A percentile compares a stretch with the other conserved stretches of the same genome.
Conservation (phyloP, 2,329 filamentous ascomycete genomes). For the Pseudophaeomoniella oleicola region DNA sequence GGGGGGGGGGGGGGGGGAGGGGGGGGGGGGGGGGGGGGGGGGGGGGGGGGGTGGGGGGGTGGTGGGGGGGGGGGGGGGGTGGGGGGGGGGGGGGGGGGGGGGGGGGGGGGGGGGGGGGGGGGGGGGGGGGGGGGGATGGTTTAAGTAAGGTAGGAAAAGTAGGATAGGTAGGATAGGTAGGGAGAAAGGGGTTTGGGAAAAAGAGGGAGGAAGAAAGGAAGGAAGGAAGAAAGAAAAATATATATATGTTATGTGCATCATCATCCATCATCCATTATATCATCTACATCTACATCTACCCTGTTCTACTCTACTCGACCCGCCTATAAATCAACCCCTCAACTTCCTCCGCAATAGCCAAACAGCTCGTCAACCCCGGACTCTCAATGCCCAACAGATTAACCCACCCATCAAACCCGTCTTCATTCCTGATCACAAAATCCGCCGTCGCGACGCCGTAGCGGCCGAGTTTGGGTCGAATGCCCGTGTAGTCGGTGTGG, state of each 20-base stretch:
- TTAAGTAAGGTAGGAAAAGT: too few relatives aligned
- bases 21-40: not conserved
- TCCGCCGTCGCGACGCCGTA: slow-evolving; percentile 54
- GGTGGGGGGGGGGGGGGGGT: not conserved
- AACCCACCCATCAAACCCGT: slow-evolving; percentile 68
- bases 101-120: too few relatives aligned
- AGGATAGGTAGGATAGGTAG: too few relatives aligned
- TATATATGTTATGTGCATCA: too few relatives aligned
- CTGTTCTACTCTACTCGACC: not conserved
- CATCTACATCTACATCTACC: not conserved
- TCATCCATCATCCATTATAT: too few relatives aligned
- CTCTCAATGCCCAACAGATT: slow-evolving; percentile 90
- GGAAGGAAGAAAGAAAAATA: too few relatives aligned
- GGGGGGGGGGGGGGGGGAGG: not conserved
- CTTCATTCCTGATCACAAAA: slow-evolving; percentile 65
- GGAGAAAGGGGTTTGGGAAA: too few relatives aligned
- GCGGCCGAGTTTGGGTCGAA: slow-evolving; percentile 66
- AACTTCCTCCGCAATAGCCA: slow-evolving; percentile 77
- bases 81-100: too few relatives aligned
- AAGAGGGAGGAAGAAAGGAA: too few relatives aligned
- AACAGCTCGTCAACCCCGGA: slow-evolving; percentile 71
- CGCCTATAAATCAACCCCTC: slow-evolving; percentile 41
- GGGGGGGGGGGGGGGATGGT: too few relatives aligned
- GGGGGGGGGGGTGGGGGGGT: not conserved
- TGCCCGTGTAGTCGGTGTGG: slow-evolving; percentile 74